These are phyloP conservation scores for Eremochloa ophiuroides DNA, from an alignment of 176 grass and related monocot species.

Conservation along the genomic window DNA sequence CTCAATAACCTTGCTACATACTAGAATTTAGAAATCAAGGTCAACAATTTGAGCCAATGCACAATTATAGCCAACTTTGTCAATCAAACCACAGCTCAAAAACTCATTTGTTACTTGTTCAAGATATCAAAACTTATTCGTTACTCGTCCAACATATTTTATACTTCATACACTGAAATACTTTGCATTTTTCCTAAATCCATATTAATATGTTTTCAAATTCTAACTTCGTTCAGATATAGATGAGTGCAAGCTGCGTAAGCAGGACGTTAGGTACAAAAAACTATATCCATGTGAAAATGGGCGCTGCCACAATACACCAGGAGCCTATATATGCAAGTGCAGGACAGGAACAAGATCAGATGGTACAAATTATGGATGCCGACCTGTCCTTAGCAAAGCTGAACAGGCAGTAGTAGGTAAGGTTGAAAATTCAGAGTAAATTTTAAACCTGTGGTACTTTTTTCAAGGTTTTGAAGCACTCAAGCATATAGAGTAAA, in stretches of 20 bases:
- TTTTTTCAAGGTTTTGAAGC: neutral
- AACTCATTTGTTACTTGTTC: neutral
- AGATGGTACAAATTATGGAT: too few relatives aligned
- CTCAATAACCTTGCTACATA: neutral
- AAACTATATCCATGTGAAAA: conserved; percentile 33
- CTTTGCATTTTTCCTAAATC: neutral
- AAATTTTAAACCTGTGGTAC: neutral
- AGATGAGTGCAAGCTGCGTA: conserved; percentile 22
- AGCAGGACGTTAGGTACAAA: neutral
- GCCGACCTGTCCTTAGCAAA: neutral
- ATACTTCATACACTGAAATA: neutral
- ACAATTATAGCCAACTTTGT: neutral
- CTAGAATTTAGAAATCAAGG: neutral
- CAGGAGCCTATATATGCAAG: too few relatives aligned
- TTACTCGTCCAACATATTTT: too few relatives aligned
- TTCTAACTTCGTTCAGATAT: conserved; percentile 6
- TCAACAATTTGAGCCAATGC: neutral
- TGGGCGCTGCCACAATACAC: too few relatives aligned
- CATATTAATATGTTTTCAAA: neutral
- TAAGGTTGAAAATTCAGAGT: neutral
- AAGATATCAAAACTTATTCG: too few relatives aligned
- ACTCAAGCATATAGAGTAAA: neutral
- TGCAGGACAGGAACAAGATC: too few relatives aligned
- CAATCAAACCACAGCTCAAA: neutral
- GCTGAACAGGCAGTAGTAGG: conserved; percentile 3